Base-by-base conservation (phyloP, 371 early-diverging fungal species). In the Mortierella sp. region DNA sequence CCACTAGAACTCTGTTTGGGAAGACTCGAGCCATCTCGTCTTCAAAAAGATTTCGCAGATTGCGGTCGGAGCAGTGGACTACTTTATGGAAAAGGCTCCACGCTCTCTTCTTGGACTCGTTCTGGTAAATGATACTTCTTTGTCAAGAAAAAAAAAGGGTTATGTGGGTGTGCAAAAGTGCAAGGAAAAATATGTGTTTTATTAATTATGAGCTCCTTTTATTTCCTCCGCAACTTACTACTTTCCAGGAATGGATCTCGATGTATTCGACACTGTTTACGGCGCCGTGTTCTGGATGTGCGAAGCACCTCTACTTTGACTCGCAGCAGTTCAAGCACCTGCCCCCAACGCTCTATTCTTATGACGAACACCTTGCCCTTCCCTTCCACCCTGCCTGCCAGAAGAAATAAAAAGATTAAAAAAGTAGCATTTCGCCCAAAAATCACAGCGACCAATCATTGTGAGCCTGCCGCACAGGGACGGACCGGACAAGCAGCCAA, bases 271-370 rank as follows among this genome's bases (percentile, higher is more conserved):
- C 78, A 19, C 37, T 83, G 40, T 83, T 83, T 48, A 72, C 83
- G 41, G 55, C 75, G 10, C 76, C 83, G 2, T 83, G 83, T 44
- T 10, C 67, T 19, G 78, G 75, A 53, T 83, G 83, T 41, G 75
- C 72, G 47, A 83, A 79, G 41, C 79, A 83, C 61, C 68, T 83
- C 24, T 78, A 58, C 53, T 83, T 83, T 45, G 83, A 83, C 41
- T 83, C 83, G 13, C 83, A 83, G 37, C 83, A 83, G 44, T 83
- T 78, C 50, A 83, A 83, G 71, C 83, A 78, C 24, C 70, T 83
- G 22, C 83, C 83, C 16, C 79, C 83, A 4, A 78, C 79, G 4
- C 53, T 83, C 24, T 75, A 83, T 34, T 73, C 83, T 4, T 83
- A 75, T 43, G 64, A 68, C 16, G 48, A 71, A 22, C 48, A 73